Percentiles rank a stretch among this genome's conserved stretches.
phyloP scores from a whole-genome alignment of 768 basidiomycete genomes.

The Tubosaeta sp. region DNA sequence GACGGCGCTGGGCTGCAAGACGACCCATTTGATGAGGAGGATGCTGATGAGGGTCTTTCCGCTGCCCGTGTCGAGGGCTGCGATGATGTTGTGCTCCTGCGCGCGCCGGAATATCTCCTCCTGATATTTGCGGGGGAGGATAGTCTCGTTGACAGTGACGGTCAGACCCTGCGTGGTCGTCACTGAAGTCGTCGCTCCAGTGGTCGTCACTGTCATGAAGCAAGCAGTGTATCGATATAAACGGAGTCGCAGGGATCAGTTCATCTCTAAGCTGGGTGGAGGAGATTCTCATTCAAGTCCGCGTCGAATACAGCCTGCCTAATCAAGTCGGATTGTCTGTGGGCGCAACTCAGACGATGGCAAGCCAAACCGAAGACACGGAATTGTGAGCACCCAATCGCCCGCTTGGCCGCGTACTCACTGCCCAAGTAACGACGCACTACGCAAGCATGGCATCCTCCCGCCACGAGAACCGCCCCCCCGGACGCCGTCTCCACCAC shows the following conservation, averaged over 20 bases:
- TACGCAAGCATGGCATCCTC: constrained; percentile 89
- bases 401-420: not conserved
- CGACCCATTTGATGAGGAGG: constrained; percentile 72
- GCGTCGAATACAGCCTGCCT: constrained; percentile 32
- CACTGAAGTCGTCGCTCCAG: constrained; percentile 11
- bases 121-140: constrained; percentile 49
- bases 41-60: constrained; percentile 62
- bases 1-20: constrained; percentile 42
- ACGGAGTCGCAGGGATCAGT: constrained; percentile 18
- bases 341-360: constrained; percentile 32
- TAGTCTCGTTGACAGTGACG: constrained; percentile 32
- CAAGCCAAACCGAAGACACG: constrained; percentile 88
- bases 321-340: constrained; percentile 15
- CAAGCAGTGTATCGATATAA: constrained; percentile 9
- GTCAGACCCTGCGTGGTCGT: constrained; percentile 24
- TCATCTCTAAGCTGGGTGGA: constrained; percentile 15
- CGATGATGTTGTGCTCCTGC: constrained; percentile 49
- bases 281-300: constrained; percentile 23
- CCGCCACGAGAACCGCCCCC: constrained; percentile 69
- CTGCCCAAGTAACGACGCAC: constrained; percentile 77
- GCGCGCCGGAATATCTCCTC: constrained; percentile 54
- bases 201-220: constrained; percentile 25
- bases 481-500: constrained; percentile 75
- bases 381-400: constrained; percentile 72
- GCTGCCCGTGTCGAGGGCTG: constrained; percentile 55